Percentiles rank a stretch among this genome's conserved stretches.
Evolutionary conservation across 2,329 filamentous ascomycete genomes (phyloP).

Genomic region (Scopulariopsis brevicaulis): DNA sequence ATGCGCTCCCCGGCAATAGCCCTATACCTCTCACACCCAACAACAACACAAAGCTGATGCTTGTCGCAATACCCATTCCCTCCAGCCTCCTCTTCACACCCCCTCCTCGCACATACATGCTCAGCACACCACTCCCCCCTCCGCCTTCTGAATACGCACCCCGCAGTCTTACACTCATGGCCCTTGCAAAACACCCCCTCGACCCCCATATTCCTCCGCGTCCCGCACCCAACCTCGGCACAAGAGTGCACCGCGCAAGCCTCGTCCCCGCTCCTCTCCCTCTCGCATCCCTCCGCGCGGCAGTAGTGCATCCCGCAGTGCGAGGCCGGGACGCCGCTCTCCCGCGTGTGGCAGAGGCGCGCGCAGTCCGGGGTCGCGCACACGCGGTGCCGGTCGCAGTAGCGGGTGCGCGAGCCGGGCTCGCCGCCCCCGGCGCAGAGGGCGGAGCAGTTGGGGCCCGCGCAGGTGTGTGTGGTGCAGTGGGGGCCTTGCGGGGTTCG

Average conservation of each 20-base stretch:
- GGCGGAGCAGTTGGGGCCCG: constrained; percentile 9
- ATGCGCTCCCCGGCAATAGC: neutral
- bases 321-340: constrained; percentile 6
- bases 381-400: constrained; percentile 13
- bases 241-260: constrained; percentile 8
- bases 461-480: constrained; percentile 12
- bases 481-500: neutral
- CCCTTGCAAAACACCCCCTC: constrained; percentile 9
- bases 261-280: constrained; percentile 1
- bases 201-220: neutral
- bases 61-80: constrained; percentile 1
- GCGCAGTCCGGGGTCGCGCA: constrained; percentile 9
- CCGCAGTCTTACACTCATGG: constrained; percentile 10
- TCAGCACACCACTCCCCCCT: constrained; percentile 5
- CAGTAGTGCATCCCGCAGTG: constrained; percentile 11
- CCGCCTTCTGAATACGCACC: constrained; percentile 9
- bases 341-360: constrained; percentile 9
- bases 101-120: constrained; percentile 5
- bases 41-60: constrained; percentile 5
- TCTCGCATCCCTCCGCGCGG: constrained; percentile 7
- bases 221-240: constrained; percentile 7
- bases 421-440: constrained; percentile 7
- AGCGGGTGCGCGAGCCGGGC: constrained; percentile 8
- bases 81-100: constrained; percentile 1
- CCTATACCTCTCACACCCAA: constrained; percentile 2